Percentiles rank a stretch among this genome's conserved stretches.
These are phyloP conservation scores for Globisporangium nodosum DNA, from an alignment of 352 stramenopile species.

Conservation along the genomic window DNA sequence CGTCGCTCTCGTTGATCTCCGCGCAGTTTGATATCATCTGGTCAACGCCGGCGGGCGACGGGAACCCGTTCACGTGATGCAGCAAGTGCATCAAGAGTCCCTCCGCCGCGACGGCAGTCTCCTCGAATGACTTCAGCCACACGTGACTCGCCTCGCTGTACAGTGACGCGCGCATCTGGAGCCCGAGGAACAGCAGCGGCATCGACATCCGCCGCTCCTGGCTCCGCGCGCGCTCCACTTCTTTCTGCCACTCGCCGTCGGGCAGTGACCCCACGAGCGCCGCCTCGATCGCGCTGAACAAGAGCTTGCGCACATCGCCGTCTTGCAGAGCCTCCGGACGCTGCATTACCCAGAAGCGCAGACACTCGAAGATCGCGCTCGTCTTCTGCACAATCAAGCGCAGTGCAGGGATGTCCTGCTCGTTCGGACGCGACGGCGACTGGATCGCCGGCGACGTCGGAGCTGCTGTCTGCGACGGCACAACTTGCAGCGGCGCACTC, in stretches of 20 bases:
- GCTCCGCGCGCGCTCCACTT: conserved; percentile 68
- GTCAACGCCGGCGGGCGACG: conserved; percentile 75
- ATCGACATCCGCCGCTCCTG: conserved; percentile 69
- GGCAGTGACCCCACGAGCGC: conserved; percentile 77
- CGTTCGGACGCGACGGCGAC: conserved; percentile 32
- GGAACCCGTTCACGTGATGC: conserved; percentile 83
- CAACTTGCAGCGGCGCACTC: conserved; percentile 4
- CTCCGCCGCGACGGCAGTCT: conserved; percentile 77
- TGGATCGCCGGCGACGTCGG: conserved; percentile 25
- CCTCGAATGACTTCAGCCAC: conserved; percentile 81
- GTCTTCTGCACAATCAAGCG: conserved; percentile 81
- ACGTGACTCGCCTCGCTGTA: conserved; percentile 62
- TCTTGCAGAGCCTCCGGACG: conserved; percentile 70
- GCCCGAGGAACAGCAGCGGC: conserved; percentile 74
- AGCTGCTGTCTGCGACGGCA: conserved; percentile 2
- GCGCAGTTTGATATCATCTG: conserved; percentile 80
- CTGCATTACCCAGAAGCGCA: conserved; percentile 84
- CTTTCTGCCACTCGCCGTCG: conserved; percentile 71
- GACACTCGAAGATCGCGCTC: conserved; percentile 77
- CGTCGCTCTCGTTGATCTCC: conserved; percentile 51
- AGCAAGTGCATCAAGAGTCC: conserved; percentile 81
- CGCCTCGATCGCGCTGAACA: conserved; percentile 83
- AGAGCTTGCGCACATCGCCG: conserved; percentile 71
- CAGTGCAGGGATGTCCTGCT: conserved; percentile 65
- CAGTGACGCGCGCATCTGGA: conserved; percentile 81